Percentiles rank a stretch among this genome's conserved stretches.
Conservation (phyloP, 176 grass and related monocot species). For the Alopecurus myosuroides region DNA sequence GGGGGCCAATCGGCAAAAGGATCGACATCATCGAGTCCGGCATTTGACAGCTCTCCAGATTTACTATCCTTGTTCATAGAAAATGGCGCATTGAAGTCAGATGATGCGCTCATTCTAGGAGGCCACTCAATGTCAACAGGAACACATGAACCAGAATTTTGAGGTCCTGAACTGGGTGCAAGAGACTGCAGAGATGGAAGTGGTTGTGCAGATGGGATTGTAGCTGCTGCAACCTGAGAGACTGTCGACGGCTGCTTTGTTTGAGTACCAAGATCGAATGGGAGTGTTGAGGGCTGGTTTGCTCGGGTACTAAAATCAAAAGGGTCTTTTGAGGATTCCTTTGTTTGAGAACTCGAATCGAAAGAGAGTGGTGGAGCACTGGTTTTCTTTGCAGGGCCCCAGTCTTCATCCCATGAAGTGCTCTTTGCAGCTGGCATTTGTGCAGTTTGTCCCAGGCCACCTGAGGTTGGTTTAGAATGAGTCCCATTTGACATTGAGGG, state of each 20-base stretch:
- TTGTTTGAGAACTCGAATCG: constrained; percentile 35
- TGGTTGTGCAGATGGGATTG: constrained; percentile 27
- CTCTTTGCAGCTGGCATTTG: constrained; percentile 46
- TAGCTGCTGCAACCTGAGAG: constrained; percentile 34
- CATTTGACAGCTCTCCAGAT: constrained; percentile 26
- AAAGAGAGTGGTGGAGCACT: constrained; percentile 31
- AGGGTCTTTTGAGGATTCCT: constrained; percentile 32
- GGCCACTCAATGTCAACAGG: constrained; percentile 96
- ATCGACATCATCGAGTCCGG: constrained; percentile 66
- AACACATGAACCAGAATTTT: constrained; percentile 46
- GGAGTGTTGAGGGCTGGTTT: constrained; percentile 37
- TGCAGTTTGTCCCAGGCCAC: constrained; percentile 26
- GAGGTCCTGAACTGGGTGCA: constrained; percentile 36
- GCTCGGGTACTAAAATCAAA: constrained; percentile 45
- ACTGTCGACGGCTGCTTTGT: constrained; percentile 29
- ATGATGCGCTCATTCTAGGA: constrained; percentile 59
- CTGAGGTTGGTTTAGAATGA: constrained; percentile 41
- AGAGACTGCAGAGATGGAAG: constrained; percentile 41
- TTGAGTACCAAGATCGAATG: constrained; percentile 39
- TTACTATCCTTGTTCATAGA: constrained; percentile 49
- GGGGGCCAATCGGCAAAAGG: constrained; percentile 99
- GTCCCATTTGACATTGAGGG: constrained; percentile 60
- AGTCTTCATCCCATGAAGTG: constrained; percentile 93
- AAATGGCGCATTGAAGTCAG: constrained; percentile 33
- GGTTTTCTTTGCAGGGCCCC: constrained; percentile 73